Base-by-base conservation (phyloP, 108 stramenopile genomes). In the Pseudonitzschia multiseries region DNA sequence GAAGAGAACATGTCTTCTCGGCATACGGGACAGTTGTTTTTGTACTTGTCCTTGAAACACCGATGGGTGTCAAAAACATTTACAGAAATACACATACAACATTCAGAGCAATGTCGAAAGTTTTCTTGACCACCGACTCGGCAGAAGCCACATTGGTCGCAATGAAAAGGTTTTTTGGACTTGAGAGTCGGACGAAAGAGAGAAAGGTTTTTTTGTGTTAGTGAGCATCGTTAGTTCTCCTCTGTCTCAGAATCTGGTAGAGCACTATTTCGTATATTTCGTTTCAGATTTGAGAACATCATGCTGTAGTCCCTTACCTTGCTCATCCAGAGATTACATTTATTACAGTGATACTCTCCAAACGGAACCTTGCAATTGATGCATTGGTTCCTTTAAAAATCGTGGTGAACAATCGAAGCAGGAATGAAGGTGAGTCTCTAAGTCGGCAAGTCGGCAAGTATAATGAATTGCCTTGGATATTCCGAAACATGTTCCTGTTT, bases 321-420 rank as follows among this genome's bases (percentile, higher is more conserved):
- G n/a, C 81, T 78, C 93, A 95, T 95, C 93, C 93, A 95, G 1
- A 95, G 81, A 65, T 95, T 95, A 70, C 93, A 95, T 46, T 89
- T 81, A 62, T 78, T 75, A 60, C 93, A 95, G 67, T 92, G 91
- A 72, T 92, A 95, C 57, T 95, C 88, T 27, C 91, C 93, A 73
- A 95, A 95, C 40, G 80, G 69, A 4, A 79, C 69, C n/a, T 85
- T 76, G 71, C 93, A 95, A 60, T 84, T 90, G 77, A 91, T 81
- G 66, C 94, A 95, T 66, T 80, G 73, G 60, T 95, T 95, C 29
- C 89, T 92, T 68, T 71, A 21, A 42, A 22, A 21, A 40, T 40
- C 18, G 48, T 46, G 1, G 27, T 26, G 26, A 14, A 4, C 8
- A 26, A 59, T 26, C 57, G 26, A 59, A 26, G 9, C 15, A 6